Evolutionary conservation across 2,329 filamentous ascomycete genomes (phyloP), one percentile per base, ranked within the genome.

Genomic region (Fusarium sp.): DNA sequence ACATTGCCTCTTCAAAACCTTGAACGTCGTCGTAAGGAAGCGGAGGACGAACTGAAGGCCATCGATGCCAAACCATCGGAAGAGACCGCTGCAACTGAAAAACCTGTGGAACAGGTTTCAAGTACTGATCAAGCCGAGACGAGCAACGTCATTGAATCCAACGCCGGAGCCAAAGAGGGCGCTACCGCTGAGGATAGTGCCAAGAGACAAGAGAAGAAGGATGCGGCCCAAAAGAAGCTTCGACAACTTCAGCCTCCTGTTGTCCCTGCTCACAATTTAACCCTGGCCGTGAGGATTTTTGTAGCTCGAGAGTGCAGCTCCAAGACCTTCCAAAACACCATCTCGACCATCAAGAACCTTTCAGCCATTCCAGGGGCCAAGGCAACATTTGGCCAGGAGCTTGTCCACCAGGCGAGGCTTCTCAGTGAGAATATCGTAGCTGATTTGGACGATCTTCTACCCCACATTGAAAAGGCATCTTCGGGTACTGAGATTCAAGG

Each of bases 261-360:
- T 42, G 90, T 99, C 54, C 94, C 96, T 7, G 89, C 95, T 29
- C 87, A 94, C 75, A 97, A 98, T 76, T 86, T 99, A 57, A 92
- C 92, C 59, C 84, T 98, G 58, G 94, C 99, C n/a, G 92, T 98
- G 72, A 96, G 96, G 76, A 97, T 99, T 58, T 92, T 99, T 69
- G 93, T 97, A 41, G 95, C 95, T 66, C 91, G 94, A 47, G 96
- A 99, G 79, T 99, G 96, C 80, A 97, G 93, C 75, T 94, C 93
- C 66, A 97, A 97, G 83, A 98, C 96, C 0, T 99, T 99, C 85
- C 92, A 96, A 76, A 96, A 98, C 78, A 98, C 96, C 1, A 87
- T 99, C 53, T 96, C 95, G 17, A 96, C 96, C n/a, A 97, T 99
- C 83, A 98, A 97, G 82, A 97, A 98, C 75, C 86, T 99, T 41